Percentiles rank a stretch among this genome's conserved stretches.
These are phyloP conservation scores for Camellia granthamiana DNA, from an alignment of 148 eudicot species.

Conservation along the genomic window DNA sequence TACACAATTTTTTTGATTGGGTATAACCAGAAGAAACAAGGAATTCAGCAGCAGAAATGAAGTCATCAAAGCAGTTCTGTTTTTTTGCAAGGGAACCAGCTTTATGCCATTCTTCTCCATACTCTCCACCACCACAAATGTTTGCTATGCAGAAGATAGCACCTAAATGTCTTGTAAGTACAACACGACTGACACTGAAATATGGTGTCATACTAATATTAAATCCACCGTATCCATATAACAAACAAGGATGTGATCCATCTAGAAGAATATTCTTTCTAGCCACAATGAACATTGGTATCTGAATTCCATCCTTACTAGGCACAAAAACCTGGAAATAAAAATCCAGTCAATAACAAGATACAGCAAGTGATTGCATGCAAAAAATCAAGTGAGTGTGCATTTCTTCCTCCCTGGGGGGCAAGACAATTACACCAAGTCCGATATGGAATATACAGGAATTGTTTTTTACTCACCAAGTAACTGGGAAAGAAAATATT, in stretches of 20 bases:
- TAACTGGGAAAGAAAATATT: too few species aligned
- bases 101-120: constrained; percentile 99
- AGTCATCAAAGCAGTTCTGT: constrained; percentile 92
- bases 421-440: too few species aligned
- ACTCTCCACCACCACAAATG: constrained; percentile 98
- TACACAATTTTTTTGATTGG: constrained; percentile 67
- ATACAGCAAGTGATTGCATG: neutral
- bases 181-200: constrained; percentile 58
- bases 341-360: constrained; percentile 9
- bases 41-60: constrained; percentile 83
- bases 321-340: constrained; percentile 63
- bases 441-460: too few species aligned
- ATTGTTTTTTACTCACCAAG: too few species aligned
- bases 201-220: constrained; percentile 82
- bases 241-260: constrained; percentile 87
- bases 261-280: constrained; percentile 69
- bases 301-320: constrained; percentile 80
- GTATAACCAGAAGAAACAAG: constrained; percentile 86
- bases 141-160: constrained; percentile 76
- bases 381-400: too few species aligned
- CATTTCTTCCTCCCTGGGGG: too few species aligned
- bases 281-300: constrained; percentile 81
- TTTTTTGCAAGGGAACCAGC: constrained; percentile 77
- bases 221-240: constrained; percentile 96
- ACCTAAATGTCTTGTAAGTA: constrained; percentile 65